Percentiles rank a stretch among this genome's conserved stretches.
These are phyloP conservation scores for Geoglossum glabrum DNA, from an alignment of 495 filamentous ascomycete genomes.

Conservation along the genomic window DNA sequence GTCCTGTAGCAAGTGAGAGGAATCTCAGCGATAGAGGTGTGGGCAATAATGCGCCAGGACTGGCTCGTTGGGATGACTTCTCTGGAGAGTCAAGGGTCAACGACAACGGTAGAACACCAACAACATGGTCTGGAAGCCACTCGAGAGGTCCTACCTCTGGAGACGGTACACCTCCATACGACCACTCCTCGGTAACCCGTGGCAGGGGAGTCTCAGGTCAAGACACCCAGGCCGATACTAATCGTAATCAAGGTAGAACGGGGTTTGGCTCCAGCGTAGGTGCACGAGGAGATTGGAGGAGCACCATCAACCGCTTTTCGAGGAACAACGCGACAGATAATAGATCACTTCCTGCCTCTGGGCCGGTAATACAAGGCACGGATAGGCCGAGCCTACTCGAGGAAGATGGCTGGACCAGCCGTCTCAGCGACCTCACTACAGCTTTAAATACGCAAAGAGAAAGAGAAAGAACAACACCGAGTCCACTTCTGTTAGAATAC, in stretches of 20 bases:
- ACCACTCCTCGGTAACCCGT: conserved; percentile 13
- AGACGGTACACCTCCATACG: not conserved
- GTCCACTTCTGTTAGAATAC: not conserved
- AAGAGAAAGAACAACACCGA: not conserved
- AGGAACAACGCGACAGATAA: conserved; percentile 14
- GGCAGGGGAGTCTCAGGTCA: conserved; percentile 5
- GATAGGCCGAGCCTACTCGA: not conserved
- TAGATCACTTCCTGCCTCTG: conserved; percentile 1
- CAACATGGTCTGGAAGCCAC: conserved; percentile 7
- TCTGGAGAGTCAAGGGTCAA: conserved; percentile 27
- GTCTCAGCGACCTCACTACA: not conserved
- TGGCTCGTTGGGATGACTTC: conserved; percentile 28
- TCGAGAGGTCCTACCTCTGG: not conserved
- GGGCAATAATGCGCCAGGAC: conserved; percentile 4
- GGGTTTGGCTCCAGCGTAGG: not conserved
- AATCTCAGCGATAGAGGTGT: conserved; percentile 17
- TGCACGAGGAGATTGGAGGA: conserved; percentile 28
- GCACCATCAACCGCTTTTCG: conserved; percentile 26
- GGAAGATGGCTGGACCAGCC: not conserved
- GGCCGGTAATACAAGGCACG: not conserved
- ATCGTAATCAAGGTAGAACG: conserved; percentile 12
- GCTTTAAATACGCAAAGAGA: not conserved
- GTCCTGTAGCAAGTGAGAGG: conserved; percentile 18
- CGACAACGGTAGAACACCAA: conserved; percentile 17
- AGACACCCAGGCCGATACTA: conserved; percentile 7